phyloP scores from a whole-genome alignment of 2,329 filamentous ascomycete genomes.

The Alternaria brassicae region DNA sequence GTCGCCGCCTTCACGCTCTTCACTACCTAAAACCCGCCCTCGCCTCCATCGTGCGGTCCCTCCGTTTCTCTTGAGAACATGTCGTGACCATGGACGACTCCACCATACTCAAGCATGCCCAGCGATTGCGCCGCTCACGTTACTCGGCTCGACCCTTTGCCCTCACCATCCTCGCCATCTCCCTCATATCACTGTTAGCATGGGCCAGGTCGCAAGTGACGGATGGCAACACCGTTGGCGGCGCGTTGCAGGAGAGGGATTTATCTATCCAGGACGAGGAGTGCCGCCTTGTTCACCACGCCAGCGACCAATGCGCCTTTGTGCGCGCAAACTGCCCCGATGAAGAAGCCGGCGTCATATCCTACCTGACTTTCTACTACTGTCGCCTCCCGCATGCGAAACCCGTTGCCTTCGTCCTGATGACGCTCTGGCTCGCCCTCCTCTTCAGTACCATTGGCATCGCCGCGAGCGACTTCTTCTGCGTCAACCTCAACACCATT shows the following conservation, averaged over 20 bases:
- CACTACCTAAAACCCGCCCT: neutral
- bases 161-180: constrained; percentile 43
- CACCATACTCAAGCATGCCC: constrained; percentile 26
- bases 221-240: neutral
- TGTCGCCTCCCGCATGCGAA: constrained; percentile 74
- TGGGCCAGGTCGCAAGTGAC: constrained; percentile 29
- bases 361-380: constrained; percentile 91
- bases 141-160: constrained; percentile 50
- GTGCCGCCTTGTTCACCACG: constrained; percentile 81
- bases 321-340: constrained; percentile 82
- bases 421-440: constrained; percentile 83
- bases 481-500: constrained; percentile 93
- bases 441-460: constrained; percentile 98
- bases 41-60: constrained; percentile 15
- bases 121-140: constrained; percentile 38
- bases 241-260: constrained; percentile 27
- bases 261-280: constrained; percentile 47
- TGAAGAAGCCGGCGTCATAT: constrained; percentile 87
- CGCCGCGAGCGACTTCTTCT: constrained; percentile 97
- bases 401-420: constrained; percentile 77
- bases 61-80: constrained; percentile 14
- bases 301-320: constrained; percentile 83
- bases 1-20: neutral
- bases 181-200: constrained; percentile 38
- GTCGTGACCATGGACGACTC: constrained; percentile 36